phyloP scores from a whole-genome alignment of 441 rosid genomes.

The Hura crepitans region DNA sequence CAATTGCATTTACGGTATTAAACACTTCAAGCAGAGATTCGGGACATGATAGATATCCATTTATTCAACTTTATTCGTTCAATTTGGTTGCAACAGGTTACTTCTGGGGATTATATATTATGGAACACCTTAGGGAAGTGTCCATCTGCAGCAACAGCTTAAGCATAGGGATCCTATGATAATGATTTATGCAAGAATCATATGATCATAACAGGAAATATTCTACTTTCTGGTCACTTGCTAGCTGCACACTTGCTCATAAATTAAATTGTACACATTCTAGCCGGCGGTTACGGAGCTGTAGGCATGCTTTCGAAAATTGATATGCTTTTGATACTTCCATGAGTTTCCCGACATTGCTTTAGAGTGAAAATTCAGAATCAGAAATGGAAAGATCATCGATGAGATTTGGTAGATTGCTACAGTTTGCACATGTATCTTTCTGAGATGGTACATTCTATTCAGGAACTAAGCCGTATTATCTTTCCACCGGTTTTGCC shows the following conservation, averaged over 20 bases:
- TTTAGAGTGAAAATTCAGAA: not conserved
- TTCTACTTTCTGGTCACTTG: constrained; percentile 7
- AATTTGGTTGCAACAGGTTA: constrained; percentile 46
- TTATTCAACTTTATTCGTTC: not conserved
- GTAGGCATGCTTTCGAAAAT: not conserved
- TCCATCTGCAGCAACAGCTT: constrained; percentile 61
- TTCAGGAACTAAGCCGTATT: not conserved
- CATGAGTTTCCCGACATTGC: not conserved
- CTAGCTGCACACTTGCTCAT: not conserved
- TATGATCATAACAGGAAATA: not conserved
- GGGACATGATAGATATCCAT: not conserved
- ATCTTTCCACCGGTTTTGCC: not conserved
- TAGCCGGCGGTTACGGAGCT: not conserved
- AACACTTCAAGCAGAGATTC: not conserved
- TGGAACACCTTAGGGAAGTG: constrained; percentile 96
- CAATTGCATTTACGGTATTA: not conserved
- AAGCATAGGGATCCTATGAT: constrained; percentile 15
- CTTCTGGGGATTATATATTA: constrained; percentile 79
- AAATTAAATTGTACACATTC: not conserved
- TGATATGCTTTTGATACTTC: not conserved
- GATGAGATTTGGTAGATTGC: not conserved
- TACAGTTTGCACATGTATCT: not conserved
- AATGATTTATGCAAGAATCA: not conserved
- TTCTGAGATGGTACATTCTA: not conserved
- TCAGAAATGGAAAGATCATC: not conserved